Conservation (phyloP, 2,329 filamentous ascomycete species). For the Zymoseptoria tritici region DNA sequence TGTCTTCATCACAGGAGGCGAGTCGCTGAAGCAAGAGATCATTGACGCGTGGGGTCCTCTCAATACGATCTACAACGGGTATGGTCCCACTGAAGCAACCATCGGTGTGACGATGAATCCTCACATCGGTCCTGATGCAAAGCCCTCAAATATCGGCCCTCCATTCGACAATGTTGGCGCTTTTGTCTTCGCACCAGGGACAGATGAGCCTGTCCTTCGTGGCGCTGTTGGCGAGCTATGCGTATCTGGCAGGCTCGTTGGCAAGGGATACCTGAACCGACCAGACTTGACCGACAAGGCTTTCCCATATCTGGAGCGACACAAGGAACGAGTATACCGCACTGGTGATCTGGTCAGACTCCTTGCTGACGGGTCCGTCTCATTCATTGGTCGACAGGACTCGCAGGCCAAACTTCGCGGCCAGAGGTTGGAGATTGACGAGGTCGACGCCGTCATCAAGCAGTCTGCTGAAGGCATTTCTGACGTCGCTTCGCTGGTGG, state of each 20-base stretch:
- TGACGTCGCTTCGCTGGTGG: slow-evolving; percentile 70
- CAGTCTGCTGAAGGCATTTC: slow-evolving; percentile 49
- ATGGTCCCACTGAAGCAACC: slow-evolving; percentile 86
- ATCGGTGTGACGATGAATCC: slow-evolving; percentile 88
- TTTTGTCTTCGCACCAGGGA: slow-evolving; percentile 65
- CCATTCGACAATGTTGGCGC: slow-evolving; percentile 85
- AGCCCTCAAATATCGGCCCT: slow-evolving; percentile 78
- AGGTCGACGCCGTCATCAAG: slow-evolving; percentile 80
- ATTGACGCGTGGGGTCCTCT: slow-evolving; percentile 75
- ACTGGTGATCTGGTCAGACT: slow-evolving; percentile 84
- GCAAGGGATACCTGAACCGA: slow-evolving; percentile 79
- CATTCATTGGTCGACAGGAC: slow-evolving; percentile 80
- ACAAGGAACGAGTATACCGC: slow-evolving; percentile 57
- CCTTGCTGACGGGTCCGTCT: slow-evolving; percentile 71
- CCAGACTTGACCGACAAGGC: slow-evolving; percentile 67
- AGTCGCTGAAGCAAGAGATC: slow-evolving; percentile 82
- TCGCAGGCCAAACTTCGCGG: slow-evolving; percentile 89
- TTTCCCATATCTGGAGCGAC: slow-evolving; percentile 58
- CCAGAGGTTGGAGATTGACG: slow-evolving; percentile 79
- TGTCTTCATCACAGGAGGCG: slow-evolving; percentile 89
- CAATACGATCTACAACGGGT: slow-evolving; percentile 78
- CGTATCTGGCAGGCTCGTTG: slow-evolving; percentile 77
- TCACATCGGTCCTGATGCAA: slow-evolving; percentile 68
- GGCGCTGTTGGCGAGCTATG: slow-evolving; percentile 84
- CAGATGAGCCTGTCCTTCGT: slow-evolving; percentile 62